Conservation (phyloP, 805 yeast species). For the Myxozyma udenii region DNA sequence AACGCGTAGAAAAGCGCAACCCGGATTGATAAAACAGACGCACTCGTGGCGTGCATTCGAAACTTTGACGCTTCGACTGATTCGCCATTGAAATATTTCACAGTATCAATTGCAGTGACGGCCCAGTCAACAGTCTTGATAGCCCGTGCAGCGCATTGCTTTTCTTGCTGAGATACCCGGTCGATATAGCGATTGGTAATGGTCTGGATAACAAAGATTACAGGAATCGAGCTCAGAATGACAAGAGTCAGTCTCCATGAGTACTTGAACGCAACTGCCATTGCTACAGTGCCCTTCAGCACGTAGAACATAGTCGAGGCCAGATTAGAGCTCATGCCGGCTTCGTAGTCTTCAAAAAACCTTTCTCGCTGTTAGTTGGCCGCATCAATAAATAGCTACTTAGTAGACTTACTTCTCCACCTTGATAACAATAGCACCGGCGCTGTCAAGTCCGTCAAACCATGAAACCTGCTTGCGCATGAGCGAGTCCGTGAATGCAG, state of each 20-base stretch:
- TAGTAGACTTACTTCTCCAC: slow-evolving; percentile 18
- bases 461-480: slow-evolving; percentile 10
- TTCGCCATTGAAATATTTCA: slow-evolving; percentile 61
- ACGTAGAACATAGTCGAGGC: slow-evolving; percentile 7
- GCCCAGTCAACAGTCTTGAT: slow-evolving; percentile 71
- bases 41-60: slow-evolving; percentile 40
- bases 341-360: slow-evolving; percentile 19
- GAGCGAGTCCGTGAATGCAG: slow-evolving; percentile 5
- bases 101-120: slow-evolving; percentile 55
- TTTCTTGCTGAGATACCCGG: slow-evolving; percentile 53
- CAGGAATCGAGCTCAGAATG: slow-evolving; percentile 69
- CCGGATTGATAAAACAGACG: slow-evolving; percentile 31
- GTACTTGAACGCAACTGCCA: slow-evolving; percentile 64
- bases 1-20: slow-evolving; percentile 42
- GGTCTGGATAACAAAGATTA: slow-evolving; percentile 52
- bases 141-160: slow-evolving; percentile 52
- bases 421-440: slow-evolving; percentile 19
- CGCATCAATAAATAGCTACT: not conserved
- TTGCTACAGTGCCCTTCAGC: slow-evolving; percentile 2
- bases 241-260: slow-evolving; percentile 86
- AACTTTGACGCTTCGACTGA: slow-evolving; percentile 50
- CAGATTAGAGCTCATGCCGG: slow-evolving; percentile 15
- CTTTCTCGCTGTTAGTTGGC: slow-evolving; percentile 2
- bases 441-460: slow-evolving; percentile 22
- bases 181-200: slow-evolving; percentile 53